Evolutionary conservation across 2,329 filamentous ascomycete genomes (phyloP).

Genomic region (Geosmithia morbida): DNA sequence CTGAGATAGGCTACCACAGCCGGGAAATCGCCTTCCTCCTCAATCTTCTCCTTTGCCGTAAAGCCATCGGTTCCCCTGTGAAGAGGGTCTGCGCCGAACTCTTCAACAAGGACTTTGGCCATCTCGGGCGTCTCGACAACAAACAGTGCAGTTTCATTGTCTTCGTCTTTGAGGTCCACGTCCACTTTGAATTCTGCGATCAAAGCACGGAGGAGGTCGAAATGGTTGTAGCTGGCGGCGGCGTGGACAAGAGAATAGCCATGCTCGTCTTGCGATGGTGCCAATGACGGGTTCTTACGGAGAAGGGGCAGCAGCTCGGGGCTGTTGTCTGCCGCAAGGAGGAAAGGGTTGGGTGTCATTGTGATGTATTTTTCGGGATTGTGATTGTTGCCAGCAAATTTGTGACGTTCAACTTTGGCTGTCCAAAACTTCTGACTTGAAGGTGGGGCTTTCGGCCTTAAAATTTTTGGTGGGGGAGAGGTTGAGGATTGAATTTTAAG

Average conservation of each 20-base stretch:
- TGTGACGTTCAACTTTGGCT: background rate
- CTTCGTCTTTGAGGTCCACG: conserved; percentile 74
- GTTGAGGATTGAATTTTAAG: background rate
- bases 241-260: conserved; percentile 93
- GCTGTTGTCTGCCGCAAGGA: conserved; percentile 73
- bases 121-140: conserved; percentile 72
- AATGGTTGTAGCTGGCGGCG: conserved; percentile 81
- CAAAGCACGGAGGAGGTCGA: conserved; percentile 62
- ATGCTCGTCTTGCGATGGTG: conserved; percentile 70
- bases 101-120: conserved; percentile 67
- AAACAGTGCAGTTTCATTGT: conserved; percentile 88
- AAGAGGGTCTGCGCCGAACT: conserved; percentile 55
- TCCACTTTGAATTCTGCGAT: conserved; percentile 64
- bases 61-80: conserved; percentile 59
- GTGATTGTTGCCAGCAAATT: background rate
- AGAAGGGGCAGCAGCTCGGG: conserved; percentile 61
- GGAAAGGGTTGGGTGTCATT: conserved; percentile 49
- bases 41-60: conserved; percentile 70
- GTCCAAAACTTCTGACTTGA: background rate
- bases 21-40: conserved; percentile 63
- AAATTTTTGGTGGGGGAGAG: conserved; percentile 1
- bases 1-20: conserved; percentile 59
- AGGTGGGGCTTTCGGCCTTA: background rate
- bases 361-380: background rate
- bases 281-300: conserved; percentile 58